Evolutionary conservation across 495 filamentous ascomycete species (phyloP).

Genomic region (Cercophora sp.): DNA sequence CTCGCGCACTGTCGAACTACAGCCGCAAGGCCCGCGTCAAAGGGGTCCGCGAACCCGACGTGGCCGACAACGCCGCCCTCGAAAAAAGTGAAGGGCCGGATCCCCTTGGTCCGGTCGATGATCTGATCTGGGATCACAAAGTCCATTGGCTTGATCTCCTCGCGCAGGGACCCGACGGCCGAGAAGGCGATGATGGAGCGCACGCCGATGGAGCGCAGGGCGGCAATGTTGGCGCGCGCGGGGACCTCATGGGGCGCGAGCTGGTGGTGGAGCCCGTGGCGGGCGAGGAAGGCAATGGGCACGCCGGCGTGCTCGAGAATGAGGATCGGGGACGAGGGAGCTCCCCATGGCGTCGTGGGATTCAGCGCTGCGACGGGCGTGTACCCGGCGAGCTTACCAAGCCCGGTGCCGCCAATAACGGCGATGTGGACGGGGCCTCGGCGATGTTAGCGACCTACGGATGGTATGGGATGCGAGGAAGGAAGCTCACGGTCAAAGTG

Average conservation of each 20-base stretch:
- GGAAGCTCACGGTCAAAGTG: conserved; percentile 23
- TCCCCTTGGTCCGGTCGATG: conserved; percentile 95
- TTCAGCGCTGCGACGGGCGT: conserved; percentile 71
- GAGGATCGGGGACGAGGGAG: conserved; percentile 81
- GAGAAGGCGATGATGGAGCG: conserved; percentile 88
- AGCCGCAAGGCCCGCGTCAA: conserved; percentile 71
- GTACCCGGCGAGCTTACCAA: conserved; percentile 68
- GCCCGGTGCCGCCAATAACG: conserved; percentile 94
- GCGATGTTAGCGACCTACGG: background rate
- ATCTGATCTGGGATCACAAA: conserved; percentile 95
- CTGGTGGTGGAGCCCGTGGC: conserved; percentile 85
- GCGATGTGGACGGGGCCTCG: conserved; percentile 65
- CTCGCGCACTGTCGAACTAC: conserved; percentile 71
- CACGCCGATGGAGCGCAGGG: conserved; percentile 83
- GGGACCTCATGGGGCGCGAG: conserved; percentile 90
- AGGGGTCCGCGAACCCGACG: conserved; percentile 93
- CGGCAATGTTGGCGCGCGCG: conserved; percentile 89
- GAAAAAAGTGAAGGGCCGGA: conserved; percentile 92
- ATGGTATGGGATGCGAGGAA: background rate
- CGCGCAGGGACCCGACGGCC: conserved; percentile 88
- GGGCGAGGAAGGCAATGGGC: conserved; percentile 88
- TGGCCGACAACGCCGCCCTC: conserved; percentile 91
- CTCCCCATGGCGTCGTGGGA: conserved; percentile 83
- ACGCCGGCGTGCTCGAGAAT: conserved; percentile 80
- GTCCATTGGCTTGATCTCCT: conserved; percentile 88